Evolutionary conservation across 108 stramenopile species (phyloP), one percentile per base, ranked within the genome.

Genomic region (Aureococcus anophagefferens): DNA sequence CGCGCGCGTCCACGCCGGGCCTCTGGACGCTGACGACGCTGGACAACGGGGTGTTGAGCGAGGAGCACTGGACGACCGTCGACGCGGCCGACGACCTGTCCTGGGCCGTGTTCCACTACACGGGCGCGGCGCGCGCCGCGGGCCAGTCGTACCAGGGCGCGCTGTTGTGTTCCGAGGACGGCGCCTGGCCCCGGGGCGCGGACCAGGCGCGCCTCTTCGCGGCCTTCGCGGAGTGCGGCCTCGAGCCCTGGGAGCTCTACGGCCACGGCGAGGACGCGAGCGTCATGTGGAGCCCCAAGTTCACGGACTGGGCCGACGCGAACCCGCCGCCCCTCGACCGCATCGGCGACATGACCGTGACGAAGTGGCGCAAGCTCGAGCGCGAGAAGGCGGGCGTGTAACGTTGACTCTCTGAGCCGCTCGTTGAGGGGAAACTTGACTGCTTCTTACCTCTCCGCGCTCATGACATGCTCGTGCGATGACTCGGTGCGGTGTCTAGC

Each of bases 1-100:
- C 28, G 69, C 59, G 36, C 44, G 35, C 16, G 69, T 7, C 25
- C 35, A 46, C 66, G 0, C 85, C 90, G 0, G 91, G 91, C 28
- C 81, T 87, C 18, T 94, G 86, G 76, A 69, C 72, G 14, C 86
- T 91, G 62, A 80, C 79, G 7, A 91, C 92, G 0, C 81, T 95
- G 21, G 96, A 95, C 83, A 97, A 97, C 78, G 96, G 94, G 13
- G 86, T 95, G 0, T 64, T 64, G 5, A 79, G 78, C 45, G 77
- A 94, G 35, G 96, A 97, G 72, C 88, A 86, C 71, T 97, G 96
- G 96, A 91, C 91, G 0, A 91, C 91, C 21, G 86, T 94, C 33
- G 94, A 84, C 45, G 88, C 77, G 29, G 89, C 94, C 11, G 94
- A 97, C 68, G 96, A 97, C 75, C 85, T 97, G 63, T 80, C 80